These are phyloP conservation scores for Hevea brasiliensis DNA, from an alignment of 345 rosid species.

Conservation along the genomic window DNA sequence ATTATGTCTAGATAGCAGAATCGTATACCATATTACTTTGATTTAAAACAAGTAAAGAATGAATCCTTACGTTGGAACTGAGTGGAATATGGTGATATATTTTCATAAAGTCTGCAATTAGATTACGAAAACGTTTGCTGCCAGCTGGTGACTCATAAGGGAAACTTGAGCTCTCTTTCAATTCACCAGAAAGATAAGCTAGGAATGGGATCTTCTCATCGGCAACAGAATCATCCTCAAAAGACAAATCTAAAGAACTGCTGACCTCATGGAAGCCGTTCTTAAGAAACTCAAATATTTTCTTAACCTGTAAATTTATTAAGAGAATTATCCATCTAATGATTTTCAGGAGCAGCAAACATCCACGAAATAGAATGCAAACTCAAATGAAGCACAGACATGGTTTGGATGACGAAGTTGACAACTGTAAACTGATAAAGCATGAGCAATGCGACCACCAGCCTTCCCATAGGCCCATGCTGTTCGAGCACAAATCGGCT, in stretches of 20 bases:
- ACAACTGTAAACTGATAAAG: slow-evolving; percentile 90
- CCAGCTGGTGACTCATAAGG: slow-evolving; percentile 95
- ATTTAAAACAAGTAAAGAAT: neutral
- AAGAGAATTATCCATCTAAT: slow-evolving; percentile 12
- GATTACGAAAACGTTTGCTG: slow-evolving; percentile 71
- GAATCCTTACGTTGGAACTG: slow-evolving; percentile 73
- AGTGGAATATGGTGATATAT: slow-evolving; percentile 90
- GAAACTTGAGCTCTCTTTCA: slow-evolving; percentile 66
- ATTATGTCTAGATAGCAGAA: neutral
- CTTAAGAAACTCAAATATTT: slow-evolving; percentile 82
- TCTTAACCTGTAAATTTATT: slow-evolving; percentile 64
- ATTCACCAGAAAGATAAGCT: slow-evolving; percentile 75
- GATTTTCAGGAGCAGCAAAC: neutral
- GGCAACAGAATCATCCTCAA: slow-evolving; percentile 91
- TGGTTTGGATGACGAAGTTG: slow-evolving; percentile 86
- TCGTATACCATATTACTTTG: no score
- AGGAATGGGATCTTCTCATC: slow-evolving; percentile 98
- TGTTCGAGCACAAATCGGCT: slow-evolving; percentile 96
- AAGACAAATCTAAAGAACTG: slow-evolving; percentile 86
- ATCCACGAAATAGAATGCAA: neutral
- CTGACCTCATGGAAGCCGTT: slow-evolving; percentile 86
- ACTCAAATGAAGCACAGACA: slow-evolving; percentile 37
- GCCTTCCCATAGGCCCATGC: slow-evolving; percentile 97
- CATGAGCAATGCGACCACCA: slow-evolving; percentile 95
- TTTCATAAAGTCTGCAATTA: slow-evolving; percentile 85